These are phyloP conservation scores for Fomitopsis pulvina DNA, from an alignment of 768 basidiomycete genomes.

Conservation along the genomic window DNA sequence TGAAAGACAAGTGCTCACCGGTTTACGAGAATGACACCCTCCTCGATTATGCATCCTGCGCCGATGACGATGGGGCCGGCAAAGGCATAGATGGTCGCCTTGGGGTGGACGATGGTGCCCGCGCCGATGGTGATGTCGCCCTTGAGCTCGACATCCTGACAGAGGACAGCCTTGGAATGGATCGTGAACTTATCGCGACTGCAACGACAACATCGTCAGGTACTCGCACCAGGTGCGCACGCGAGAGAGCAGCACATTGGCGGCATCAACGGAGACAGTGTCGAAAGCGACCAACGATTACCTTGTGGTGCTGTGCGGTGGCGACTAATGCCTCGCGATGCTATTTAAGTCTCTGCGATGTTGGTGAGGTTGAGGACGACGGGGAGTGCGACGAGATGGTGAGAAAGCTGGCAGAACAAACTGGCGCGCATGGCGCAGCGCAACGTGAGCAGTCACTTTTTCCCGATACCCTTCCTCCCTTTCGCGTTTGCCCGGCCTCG, in stretches of 20 bases:
- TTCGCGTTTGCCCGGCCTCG: conserved; percentile 4
- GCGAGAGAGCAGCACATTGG: conserved; percentile 10
- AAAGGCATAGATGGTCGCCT: conserved; percentile 88
- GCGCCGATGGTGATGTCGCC: conserved; percentile 92
- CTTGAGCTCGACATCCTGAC: conserved; percentile 90
- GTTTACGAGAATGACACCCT: conserved; percentile 86
- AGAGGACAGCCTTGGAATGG: conserved; percentile 85
- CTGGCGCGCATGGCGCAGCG: background rate
- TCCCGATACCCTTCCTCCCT: conserved; percentile 1
- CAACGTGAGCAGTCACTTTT: no score
- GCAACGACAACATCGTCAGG: background rate
- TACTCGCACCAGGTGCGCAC: background rate
- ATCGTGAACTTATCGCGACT: conserved; percentile 89
- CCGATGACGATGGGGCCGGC: conserved; percentile 90
- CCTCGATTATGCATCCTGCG: conserved; percentile 84
- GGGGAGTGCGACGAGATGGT: background rate
- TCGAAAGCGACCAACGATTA: no score
- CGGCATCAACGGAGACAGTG: conserved; percentile 9
- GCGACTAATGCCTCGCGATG: no score
- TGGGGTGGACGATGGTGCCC: conserved; percentile 87
- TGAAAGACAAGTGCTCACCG: conserved; percentile 34
- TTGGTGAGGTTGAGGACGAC: background rate
- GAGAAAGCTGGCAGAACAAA: no score
- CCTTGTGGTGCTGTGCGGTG: background rate
- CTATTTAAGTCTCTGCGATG: background rate